phyloP scores from a whole-genome alignment of 2,329 filamentous ascomycete genomes.

The Mycosphaerella sp. region DNA sequence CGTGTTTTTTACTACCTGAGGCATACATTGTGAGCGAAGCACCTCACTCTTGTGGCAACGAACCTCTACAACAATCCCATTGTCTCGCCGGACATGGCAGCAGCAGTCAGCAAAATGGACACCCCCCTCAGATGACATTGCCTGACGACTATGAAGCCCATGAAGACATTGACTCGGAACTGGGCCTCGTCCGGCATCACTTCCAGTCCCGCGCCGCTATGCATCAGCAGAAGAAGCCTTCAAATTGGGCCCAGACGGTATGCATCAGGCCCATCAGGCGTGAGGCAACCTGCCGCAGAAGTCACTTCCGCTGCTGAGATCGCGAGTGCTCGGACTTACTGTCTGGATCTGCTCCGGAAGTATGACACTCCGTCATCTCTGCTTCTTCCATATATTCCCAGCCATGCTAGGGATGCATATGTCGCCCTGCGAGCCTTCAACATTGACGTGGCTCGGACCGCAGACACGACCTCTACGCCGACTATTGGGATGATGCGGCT shows the following conservation, averaged over 20 bases:
- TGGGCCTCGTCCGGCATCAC: background rate
- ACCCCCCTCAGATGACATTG: background rate
- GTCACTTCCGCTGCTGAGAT: constrained; percentile 40
- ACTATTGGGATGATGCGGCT: constrained; percentile 82
- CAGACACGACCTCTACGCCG: constrained; percentile 82
- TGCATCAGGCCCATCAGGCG: constrained; percentile 19
- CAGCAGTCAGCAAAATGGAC: background rate
- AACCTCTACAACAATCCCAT: too few species aligned
- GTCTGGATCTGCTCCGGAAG: constrained; percentile 57
- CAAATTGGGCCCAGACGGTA: constrained; percentile 10
- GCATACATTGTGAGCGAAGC: too few species aligned
- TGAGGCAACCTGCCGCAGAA: constrained; percentile 23
- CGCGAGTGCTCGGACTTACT: constrained; percentile 51
- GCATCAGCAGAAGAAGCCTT: background rate
- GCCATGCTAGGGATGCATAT: constrained; percentile 70
- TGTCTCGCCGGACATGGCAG: background rate
- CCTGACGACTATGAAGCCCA: background rate
- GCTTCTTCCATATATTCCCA: constrained; percentile 76
- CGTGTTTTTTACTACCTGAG: too few species aligned
- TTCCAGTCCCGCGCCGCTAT: background rate
- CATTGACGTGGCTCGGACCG: constrained; percentile 81
- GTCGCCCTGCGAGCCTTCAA: constrained; percentile 88
- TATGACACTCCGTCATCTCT: constrained; percentile 86
- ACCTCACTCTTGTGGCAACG: too few species aligned
- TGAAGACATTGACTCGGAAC: constrained; percentile 6